Base-by-base conservation (phyloP, 306 rosid species). In the Ceratonia siliqua region DNA sequence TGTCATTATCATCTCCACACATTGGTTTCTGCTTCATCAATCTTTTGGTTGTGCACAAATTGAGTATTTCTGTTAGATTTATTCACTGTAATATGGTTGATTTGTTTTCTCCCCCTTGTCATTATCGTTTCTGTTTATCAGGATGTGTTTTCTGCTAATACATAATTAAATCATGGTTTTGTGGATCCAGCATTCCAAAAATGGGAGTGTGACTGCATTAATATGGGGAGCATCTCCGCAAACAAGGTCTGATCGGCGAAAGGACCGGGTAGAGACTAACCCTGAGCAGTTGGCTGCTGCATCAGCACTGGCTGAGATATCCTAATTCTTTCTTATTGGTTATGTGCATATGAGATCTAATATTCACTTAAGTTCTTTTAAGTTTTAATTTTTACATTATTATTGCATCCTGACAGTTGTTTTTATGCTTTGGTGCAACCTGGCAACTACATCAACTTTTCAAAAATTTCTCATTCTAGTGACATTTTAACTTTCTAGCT, bases 221-320 rank as follows among this genome's bases (percentile, higher is more conserved):
- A 92, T 95, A 67, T 95, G 99, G 99, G 99, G 97, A 20, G 99
- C 99, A 0, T 92, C 99, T 36, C 99, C 99, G 21, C 99, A 95
- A 62, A 89, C 97, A 5, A 87, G 99, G 79, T 92, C 99, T 15
- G 99, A 95, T 68, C 86, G 98, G 8, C 70, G 96, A 25, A 95
- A 95, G 85, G 99, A 95, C 74, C 98, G 99, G 1, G 99, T 95
- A 12, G 99, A 95, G 80, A 92, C 97, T 49, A 89, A 92, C 48
- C 99, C 99, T 42, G 99, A 95, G 80, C 99, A 92, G 84, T 72
- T 95, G 82, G 97, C 99, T 69, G 97, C 96, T 41, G 99, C 99
- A 49, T 89, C 99, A 12, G 96, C 93, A n/a, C 87, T 84, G 24
- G 99, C 99, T 8, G 98, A 95, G 15, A 92, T 92, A 92, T 92